Conservation (phyloP, 768 basidiomycete species). For the Rhodotorula babjevae region DNA sequence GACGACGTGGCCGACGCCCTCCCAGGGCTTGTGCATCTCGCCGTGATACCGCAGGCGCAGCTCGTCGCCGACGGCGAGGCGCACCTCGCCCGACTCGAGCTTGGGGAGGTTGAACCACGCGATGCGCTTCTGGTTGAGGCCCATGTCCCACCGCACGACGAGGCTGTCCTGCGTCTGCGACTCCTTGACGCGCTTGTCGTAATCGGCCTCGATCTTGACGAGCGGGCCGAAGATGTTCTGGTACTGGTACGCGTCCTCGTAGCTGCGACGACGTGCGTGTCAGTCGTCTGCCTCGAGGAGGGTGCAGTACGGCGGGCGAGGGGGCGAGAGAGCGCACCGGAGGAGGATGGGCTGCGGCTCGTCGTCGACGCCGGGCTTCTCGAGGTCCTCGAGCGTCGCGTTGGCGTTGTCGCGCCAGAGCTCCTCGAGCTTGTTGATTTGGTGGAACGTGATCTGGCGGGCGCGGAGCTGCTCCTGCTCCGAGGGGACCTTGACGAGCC, state of each 20-base stretch:
- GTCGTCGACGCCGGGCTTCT: slow-evolving; percentile 95
- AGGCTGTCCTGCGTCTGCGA: slow-evolving; percentile 98
- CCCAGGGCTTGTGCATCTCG: slow-evolving; percentile 88
- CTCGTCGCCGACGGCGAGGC: slow-evolving; percentile 94
- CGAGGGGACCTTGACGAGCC: slow-evolving; percentile 95
- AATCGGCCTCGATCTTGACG: slow-evolving; percentile 99
- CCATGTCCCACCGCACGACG: slow-evolving; percentile 92
- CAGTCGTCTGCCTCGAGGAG: no score
- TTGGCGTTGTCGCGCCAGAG: slow-evolving; percentile 96
- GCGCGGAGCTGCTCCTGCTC: slow-evolving; percentile 94
- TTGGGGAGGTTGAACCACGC: slow-evolving; percentile 97
- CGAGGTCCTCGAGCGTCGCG: slow-evolving; percentile 92
- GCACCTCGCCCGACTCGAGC: slow-evolving; percentile 94
- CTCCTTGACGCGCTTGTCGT: slow-evolving; percentile 95
- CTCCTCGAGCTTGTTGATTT: slow-evolving; percentile 96
- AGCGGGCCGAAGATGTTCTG: slow-evolving; percentile 99
- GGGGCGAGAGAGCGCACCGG: slow-evolving; percentile 47
- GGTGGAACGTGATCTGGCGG: slow-evolving; percentile 91
- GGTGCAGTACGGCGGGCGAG: no score
- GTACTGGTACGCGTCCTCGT: slow-evolving; percentile 99
- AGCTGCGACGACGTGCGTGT: slow-evolving; percentile 48
- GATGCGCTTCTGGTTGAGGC: slow-evolving; percentile 97
- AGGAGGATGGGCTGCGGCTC: slow-evolving; percentile 87
- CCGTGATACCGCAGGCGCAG: slow-evolving; percentile 81
- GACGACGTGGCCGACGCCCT: slow-evolving; percentile 95